phyloP scores from a whole-genome alignment of 2,329 filamentous ascomycete species.

The Xylariaceae sp. region DNA sequence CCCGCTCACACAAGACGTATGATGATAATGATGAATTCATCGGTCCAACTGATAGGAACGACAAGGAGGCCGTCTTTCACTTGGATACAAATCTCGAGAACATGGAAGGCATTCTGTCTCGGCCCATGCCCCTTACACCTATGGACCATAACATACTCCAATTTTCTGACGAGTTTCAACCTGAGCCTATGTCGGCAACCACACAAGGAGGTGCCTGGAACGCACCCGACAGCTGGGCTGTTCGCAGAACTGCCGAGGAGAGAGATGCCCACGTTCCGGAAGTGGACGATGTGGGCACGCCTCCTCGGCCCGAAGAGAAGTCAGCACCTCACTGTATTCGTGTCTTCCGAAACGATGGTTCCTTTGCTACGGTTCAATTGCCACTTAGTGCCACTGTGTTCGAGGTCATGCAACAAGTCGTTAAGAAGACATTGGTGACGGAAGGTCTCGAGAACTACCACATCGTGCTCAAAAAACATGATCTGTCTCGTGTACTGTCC shows the following conservation, averaged over 20 bases:
- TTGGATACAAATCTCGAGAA: slow-evolving; percentile 85
- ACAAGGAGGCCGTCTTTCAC: slow-evolving; percentile 62
- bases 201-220: slow-evolving; percentile 67
- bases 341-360: slow-evolving; percentile 89
- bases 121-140: slow-evolving; percentile 66
- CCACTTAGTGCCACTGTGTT: slow-evolving; percentile 77
- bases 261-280: slow-evolving; percentile 54
- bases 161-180: slow-evolving; percentile 22
- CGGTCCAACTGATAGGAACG: slow-evolving; percentile 56
- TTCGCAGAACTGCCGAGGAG: slow-evolving; percentile 69
- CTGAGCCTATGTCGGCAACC: slow-evolving; percentile 25
- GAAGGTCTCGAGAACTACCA: slow-evolving; percentile 92
- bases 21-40: slow-evolving; percentile 57
- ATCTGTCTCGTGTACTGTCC: slow-evolving; percentile 76
- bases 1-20: slow-evolving; percentile 40
- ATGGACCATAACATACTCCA: slow-evolving; percentile 54
- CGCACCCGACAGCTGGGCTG: slow-evolving; percentile 94
- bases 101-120: slow-evolving; percentile 85
- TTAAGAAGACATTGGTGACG: slow-evolving; percentile 89
- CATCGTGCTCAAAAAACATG: slow-evolving; percentile 91
- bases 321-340: slow-evolving; percentile 82
- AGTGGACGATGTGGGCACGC: slow-evolving; percentile 63
- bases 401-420: slow-evolving; percentile 84
- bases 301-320: slow-evolving; percentile 70
- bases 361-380: slow-evolving; percentile 88